Conservation (phyloP, 805 yeast species). For the Metschnikowia shivogae region DNA sequence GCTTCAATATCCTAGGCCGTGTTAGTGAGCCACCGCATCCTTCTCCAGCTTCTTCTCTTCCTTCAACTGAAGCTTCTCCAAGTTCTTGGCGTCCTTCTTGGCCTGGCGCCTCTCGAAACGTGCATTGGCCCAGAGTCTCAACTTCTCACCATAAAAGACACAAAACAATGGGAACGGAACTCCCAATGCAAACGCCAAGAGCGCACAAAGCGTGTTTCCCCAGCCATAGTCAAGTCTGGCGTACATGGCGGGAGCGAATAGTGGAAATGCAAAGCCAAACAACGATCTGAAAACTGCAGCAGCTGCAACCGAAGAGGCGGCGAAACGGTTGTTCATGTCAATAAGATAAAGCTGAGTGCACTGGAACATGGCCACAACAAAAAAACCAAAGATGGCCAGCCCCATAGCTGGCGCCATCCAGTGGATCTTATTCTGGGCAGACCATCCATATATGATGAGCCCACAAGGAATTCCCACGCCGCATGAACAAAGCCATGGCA, state of each 20-base stretch:
- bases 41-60: conserved; percentile 8
- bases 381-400: conserved; percentile 54
- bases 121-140: conserved; percentile 56
- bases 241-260: conserved; percentile 60
- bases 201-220: conserved; percentile 64
- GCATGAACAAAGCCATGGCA: conserved; percentile 45
- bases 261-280: conserved; percentile 67
- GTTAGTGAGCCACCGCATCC: neutral
- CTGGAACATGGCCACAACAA: conserved; percentile 61
- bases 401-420: conserved; percentile 68
- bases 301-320: conserved; percentile 68
- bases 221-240: conserved; percentile 58
- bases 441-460: conserved; percentile 70
- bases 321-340: conserved; percentile 63
- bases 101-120: conserved; percentile 47
- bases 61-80: conserved; percentile 28
- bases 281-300: conserved; percentile 64
- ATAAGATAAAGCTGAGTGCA: conserved; percentile 65
- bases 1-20: neutral
- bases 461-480: conserved; percentile 57
- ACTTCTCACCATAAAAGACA: conserved; percentile 49
- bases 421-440: conserved; percentile 49
- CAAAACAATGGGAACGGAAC: conserved; percentile 66
- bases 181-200: conserved; percentile 54
- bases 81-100: conserved; percentile 39